phyloP scores from a whole-genome alignment of 192 early-diverging fungal genomes.

The Coemansia sp. region DNA sequence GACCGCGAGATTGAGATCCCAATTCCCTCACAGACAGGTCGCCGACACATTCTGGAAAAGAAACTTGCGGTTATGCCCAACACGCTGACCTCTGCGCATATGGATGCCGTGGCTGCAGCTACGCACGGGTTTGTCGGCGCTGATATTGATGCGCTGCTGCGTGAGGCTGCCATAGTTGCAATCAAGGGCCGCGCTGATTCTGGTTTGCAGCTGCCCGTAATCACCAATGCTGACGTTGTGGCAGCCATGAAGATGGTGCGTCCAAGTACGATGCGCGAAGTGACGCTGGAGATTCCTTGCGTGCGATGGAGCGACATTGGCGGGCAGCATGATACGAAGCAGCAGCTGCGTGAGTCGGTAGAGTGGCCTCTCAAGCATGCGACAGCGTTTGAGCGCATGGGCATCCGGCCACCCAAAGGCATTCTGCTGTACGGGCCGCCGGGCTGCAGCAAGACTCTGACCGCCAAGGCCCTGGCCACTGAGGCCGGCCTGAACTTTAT shows the following conservation, averaged over 20 bases:
- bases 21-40: slow-evolving; percentile 71
- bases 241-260: slow-evolving; percentile 20
- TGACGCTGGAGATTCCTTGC: slow-evolving; percentile 89
- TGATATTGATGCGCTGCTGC: slow-evolving; percentile 81
- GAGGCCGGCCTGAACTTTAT: slow-evolving; percentile 97
- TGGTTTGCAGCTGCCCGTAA: neutral
- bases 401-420: slow-evolving; percentile 95
- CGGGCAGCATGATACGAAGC: slow-evolving; percentile 89
- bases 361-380: slow-evolving; percentile 98
- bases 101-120: slow-evolving; percentile 60
- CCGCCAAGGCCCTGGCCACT: slow-evolving; percentile 96
- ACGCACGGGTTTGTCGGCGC: slow-evolving; percentile 98
- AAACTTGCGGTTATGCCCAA: slow-evolving; percentile 71
- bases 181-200: slow-evolving; percentile 56
- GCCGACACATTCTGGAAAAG: slow-evolving; percentile 72
- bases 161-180: slow-evolving; percentile 83
- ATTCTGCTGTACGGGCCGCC: slow-evolving; percentile 98
- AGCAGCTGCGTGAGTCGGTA: slow-evolving; percentile 88
- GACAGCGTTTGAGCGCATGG: slow-evolving; percentile 82
- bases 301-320: slow-evolving; percentile 94
- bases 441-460: slow-evolving; percentile 96
- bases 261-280: slow-evolving; percentile 52
- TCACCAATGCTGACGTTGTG: slow-evolving; percentile 5
- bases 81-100: slow-evolving; percentile 58
- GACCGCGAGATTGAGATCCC: slow-evolving; percentile 96